Percentiles rank a stretch among this genome's conserved stretches.
Conservation (phyloP, 345 rosid genomes). For the Corymbia maculata region DNA sequence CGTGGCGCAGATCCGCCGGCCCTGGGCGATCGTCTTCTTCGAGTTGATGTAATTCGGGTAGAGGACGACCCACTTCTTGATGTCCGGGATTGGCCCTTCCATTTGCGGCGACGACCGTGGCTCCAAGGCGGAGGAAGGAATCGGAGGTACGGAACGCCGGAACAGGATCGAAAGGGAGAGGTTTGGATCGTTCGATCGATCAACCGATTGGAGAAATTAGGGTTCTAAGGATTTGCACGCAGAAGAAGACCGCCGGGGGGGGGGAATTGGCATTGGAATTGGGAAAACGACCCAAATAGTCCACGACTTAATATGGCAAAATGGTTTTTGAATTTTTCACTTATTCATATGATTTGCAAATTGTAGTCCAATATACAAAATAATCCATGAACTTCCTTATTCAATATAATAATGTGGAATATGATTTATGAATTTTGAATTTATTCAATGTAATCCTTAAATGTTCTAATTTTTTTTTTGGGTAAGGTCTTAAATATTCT, state of each 20-base stretch:
- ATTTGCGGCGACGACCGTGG: constrained; percentile 1
- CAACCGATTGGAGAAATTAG: not conserved
- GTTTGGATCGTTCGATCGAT: not conserved
- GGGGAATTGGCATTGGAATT: not conserved
- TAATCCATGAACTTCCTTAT: too few species aligned
- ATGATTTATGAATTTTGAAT: accelerated
- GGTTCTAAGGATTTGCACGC: not conserved
- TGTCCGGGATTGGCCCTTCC: constrained; percentile 29
- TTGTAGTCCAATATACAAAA: too few species aligned
- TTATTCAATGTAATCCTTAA: accelerated
- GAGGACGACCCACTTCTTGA: constrained; percentile 76
- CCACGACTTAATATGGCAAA: too few species aligned
- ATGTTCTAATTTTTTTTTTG: too few species aligned
- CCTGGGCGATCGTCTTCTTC: constrained; percentile 87
- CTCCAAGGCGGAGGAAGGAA: not conserved
- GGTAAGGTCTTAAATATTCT: accelerated
- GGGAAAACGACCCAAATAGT: not conserved
- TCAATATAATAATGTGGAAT: too few species aligned
- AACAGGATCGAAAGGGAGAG: not conserved
- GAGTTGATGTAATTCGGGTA: constrained; percentile 87
- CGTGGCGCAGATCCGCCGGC: constrained; percentile 55
- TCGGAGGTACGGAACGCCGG: not conserved
- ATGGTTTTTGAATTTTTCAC: too few species aligned
- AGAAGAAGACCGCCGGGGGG: not conserved
- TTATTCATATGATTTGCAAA: accelerated